Conservation (phyloP, 345 rosid species). For the Melaleuca alternifolia region DNA sequence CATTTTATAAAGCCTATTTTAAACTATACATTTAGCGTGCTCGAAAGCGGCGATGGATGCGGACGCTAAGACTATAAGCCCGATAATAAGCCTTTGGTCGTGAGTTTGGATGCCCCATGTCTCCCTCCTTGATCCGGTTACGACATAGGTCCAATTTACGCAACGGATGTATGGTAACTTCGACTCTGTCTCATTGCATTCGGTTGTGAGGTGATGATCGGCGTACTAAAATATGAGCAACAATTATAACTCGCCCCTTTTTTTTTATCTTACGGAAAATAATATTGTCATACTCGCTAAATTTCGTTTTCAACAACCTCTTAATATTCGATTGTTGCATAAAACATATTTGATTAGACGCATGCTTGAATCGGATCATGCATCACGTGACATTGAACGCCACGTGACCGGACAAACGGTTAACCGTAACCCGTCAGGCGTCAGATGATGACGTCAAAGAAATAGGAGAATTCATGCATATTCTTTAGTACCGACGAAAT, state of each 20-base stretch:
- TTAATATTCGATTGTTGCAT: neutral
- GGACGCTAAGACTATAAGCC: neutral
- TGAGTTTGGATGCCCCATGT: neutral
- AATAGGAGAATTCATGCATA: too few relatives aligned
- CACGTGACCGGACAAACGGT: constrained; percentile 16
- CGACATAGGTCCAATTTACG: neutral
- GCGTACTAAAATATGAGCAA: accelerated
- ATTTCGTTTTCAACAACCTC: too few relatives aligned
- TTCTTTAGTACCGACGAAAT: too few relatives aligned
- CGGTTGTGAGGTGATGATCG: accelerated
- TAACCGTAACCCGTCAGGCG: constrained; percentile 6
- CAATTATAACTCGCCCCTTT: accelerated
- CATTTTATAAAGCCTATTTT: neutral
- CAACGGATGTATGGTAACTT: neutral
- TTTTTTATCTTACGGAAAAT: too few relatives aligned
- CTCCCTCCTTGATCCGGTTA: neutral
- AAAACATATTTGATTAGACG: neutral
- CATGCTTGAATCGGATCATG: neutral
- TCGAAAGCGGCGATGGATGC: accelerated
- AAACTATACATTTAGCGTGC: accelerated
- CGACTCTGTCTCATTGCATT: neutral
- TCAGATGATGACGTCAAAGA: too few relatives aligned
- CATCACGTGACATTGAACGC: neutral
- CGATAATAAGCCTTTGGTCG: neutral
- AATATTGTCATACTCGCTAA: neutral